Evolutionary conservation across 192 early-diverging fungal species (phyloP).

Genomic region (Backusella liffmaniae): DNA sequence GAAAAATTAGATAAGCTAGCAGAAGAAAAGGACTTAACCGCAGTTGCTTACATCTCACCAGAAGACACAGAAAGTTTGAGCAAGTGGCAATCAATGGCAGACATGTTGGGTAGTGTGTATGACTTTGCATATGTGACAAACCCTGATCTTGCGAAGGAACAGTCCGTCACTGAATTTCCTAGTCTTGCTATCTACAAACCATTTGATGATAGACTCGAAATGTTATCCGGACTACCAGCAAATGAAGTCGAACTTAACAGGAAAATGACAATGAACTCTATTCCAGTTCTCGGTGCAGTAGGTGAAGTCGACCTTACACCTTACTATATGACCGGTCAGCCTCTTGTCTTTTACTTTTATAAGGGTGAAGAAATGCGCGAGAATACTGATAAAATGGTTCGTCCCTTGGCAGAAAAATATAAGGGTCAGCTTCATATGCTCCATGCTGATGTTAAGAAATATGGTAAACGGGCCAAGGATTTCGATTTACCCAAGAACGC

Average conservation of each 20-base stretch:
- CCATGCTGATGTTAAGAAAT: neutral
- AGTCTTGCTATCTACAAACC: constrained; percentile 81
- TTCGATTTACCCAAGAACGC: constrained; percentile 44
- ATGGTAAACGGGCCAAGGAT: constrained; percentile 64
- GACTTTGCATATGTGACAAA: constrained; percentile 77
- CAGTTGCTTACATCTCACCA: constrained; percentile 70
- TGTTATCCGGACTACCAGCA: constrained; percentile 58
- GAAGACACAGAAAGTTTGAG: constrained; percentile 60
- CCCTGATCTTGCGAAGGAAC: constrained; percentile 47
- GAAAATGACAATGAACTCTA: constrained; percentile 74
- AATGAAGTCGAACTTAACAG: constrained; percentile 37
- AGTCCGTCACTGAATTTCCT: constrained; percentile 51
- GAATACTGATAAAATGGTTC: constrained; percentile 54
- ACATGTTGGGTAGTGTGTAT: constrained; percentile 77
- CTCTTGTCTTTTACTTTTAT: constrained; percentile 88
- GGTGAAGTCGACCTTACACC: constrained; percentile 80
- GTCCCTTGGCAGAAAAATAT: constrained; percentile 73
- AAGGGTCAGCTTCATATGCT: constrained; percentile 88
- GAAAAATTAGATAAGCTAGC: neutral
- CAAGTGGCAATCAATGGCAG: constrained; percentile 66
- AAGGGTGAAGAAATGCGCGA: constrained; percentile 42
- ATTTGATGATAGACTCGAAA: constrained; percentile 58
- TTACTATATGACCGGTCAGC: constrained; percentile 83
- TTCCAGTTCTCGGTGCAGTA: constrained; percentile 88
- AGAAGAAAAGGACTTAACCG: neutral